These are phyloP conservation scores for Magnusiomyces paraingens DNA, from an alignment of 1,139 yeast species.

Conservation along the genomic window DNA sequence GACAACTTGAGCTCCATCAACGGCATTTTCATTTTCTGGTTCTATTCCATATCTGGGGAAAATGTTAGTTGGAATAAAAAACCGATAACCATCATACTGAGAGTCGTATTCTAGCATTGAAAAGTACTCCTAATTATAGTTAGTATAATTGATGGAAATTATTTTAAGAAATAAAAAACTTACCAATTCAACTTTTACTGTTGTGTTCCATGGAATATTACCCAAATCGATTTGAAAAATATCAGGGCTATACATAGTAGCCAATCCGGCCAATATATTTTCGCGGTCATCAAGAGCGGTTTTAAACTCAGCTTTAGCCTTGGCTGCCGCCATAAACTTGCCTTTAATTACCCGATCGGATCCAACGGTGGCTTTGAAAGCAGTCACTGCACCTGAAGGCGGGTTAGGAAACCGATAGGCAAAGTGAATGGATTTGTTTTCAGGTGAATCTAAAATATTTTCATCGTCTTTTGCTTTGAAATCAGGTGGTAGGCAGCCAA, in stretches of 20 bases:
- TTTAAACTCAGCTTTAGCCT: conserved; percentile 6
- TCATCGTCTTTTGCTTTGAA: too few species aligned
- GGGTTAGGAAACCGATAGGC: too few species aligned
- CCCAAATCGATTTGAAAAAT: conserved; percentile 4
- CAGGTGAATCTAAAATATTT: too few species aligned
- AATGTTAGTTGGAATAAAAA: conserved; percentile 7
- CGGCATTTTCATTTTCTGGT: too few species aligned
- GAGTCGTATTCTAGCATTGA: conserved; percentile 10
- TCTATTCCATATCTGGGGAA: conserved; percentile 7
- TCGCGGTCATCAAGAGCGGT: background rate
- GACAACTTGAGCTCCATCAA: background rate
- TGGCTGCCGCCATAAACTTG: conserved; percentile 3
- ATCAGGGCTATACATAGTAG: conserved; percentile 1
- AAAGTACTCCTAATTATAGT: background rate
- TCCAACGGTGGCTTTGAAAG: conserved; percentile 8
- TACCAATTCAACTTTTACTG: conserved; percentile 5
- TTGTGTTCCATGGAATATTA: conserved; percentile 6
- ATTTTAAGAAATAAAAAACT: too few species aligned
- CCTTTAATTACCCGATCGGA: conserved; percentile 1
- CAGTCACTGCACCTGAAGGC: conserved; percentile 5
- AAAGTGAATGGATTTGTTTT: too few species aligned
- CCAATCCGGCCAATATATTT: conserved; percentile 2
- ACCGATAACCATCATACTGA: conserved; percentile 8
- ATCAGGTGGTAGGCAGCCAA: too few species aligned
- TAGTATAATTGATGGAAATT: too few species aligned